These are phyloP conservation scores for Candida gigantensis DNA, from an alignment of 1,139 yeast genomes.

Conservation along the genomic window DNA sequence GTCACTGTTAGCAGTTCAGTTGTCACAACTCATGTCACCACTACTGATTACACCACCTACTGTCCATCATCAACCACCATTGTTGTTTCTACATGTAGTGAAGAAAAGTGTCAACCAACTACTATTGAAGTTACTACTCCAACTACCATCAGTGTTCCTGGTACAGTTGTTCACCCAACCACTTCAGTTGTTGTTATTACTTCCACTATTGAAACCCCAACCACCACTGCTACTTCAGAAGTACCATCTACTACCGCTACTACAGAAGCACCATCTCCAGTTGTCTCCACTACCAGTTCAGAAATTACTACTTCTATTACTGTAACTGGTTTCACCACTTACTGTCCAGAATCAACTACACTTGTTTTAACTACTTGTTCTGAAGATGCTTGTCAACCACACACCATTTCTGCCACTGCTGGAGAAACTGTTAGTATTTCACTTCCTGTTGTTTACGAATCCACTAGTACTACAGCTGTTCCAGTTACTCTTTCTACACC, in stretches of 20 bases:
- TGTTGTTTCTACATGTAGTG: conserved; percentile 5
- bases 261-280: conserved; percentile 16
- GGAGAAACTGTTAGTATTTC: conserved; percentile 10
- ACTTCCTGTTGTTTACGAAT: conserved; percentile 3
- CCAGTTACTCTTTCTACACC: conserved; percentile 14
- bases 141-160: conserved; percentile 6
- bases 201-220: conserved; percentile 3
- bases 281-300: conserved; percentile 1
- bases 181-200: conserved; percentile 24
- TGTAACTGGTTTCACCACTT: conserved; percentile 14
- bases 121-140: conserved; percentile 6
- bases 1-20: too few relatives aligned
- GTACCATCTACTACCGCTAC: conserved; percentile 14
- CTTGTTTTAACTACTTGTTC: conserved; percentile 9
- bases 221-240: conserved; percentile 8
- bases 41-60: conserved; percentile 14
- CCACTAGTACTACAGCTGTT: conserved; percentile 3
- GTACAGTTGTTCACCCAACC: conserved; percentile 24
- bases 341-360: conserved; percentile 13
- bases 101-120: conserved; percentile 6
- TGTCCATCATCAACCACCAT: conserved; percentile 13
- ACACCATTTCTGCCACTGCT: conserved; percentile 7
- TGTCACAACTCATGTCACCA: conserved; percentile 6
- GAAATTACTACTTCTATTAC: conserved; percentile 5
- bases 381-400: conserved; percentile 5